A percentile compares a stretch with the other conserved stretches of the same genome.
These are phyloP conservation scores for Phialophora macrospora DNA, from an alignment of 2,329 filamentous ascomycete genomes.

Conservation along the genomic window DNA sequence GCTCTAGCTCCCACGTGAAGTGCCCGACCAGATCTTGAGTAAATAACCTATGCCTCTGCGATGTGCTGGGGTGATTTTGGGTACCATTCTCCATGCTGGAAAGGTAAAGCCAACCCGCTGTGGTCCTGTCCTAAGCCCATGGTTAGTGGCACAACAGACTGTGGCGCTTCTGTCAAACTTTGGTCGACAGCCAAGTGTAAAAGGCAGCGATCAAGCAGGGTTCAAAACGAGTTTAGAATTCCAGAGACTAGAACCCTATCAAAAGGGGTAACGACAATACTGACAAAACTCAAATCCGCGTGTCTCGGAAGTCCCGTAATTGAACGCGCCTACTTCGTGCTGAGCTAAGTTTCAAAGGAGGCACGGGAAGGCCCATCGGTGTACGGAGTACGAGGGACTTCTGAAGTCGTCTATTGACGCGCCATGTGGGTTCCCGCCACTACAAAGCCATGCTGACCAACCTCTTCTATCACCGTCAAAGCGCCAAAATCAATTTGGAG, in stretches of 20 bases:
- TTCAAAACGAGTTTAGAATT: neutral
- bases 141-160: slow-evolving; percentile 12
- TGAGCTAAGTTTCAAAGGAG: neutral
- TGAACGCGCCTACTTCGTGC: neutral
- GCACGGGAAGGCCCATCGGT: neutral
- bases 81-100: slow-evolving; percentile 27
- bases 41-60: slow-evolving; percentile 24
- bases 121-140: slow-evolving; percentile 24
- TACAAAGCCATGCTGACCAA: no score
- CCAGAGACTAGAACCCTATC: neutral
- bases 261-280: neutral
- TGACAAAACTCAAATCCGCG: neutral
- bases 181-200: neutral
- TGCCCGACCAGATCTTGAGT: slow-evolving; percentile 20
- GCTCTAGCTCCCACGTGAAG: slow-evolving; percentile 26
- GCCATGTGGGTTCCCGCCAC: no score
- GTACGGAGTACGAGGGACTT: neutral
- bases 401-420: no score
- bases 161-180: neutral
- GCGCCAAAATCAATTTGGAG: no score
- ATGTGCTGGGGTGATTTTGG: slow-evolving; percentile 12
- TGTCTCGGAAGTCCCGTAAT: neutral
- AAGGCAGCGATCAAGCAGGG: neutral
- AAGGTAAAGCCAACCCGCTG: slow-evolving; percentile 22
- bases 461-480: no score